phyloP scores from a whole-genome alignment of 2,329 filamentous ascomycete genomes.

The Phialophora tarda region DNA sequence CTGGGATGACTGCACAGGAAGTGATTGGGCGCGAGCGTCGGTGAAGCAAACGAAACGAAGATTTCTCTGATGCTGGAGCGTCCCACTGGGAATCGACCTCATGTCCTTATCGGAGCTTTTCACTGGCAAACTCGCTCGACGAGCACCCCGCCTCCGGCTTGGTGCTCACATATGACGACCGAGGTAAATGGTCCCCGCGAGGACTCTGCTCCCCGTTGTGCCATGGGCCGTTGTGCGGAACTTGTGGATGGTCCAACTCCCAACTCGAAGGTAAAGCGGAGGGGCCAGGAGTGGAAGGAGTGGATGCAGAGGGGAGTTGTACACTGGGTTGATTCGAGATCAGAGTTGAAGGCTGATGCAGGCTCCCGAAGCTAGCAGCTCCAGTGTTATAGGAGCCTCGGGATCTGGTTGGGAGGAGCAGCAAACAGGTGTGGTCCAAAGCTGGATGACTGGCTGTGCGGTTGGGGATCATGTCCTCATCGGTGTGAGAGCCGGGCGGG shows the following conservation, averaged over 20 bases:
- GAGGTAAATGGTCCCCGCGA: constrained; percentile 8
- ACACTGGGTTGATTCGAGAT: constrained; percentile 11
- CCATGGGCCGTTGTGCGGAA: constrained; percentile 11
- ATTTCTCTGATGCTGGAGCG: constrained; percentile 10
- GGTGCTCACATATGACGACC: neutral
- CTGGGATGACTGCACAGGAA: constrained; percentile 7
- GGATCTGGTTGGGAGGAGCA: constrained; percentile 7
- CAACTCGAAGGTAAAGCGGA: constrained; percentile 8
- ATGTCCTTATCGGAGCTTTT: constrained; percentile 27
- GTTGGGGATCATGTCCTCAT: constrained; percentile 22
- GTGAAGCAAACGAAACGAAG: constrained; percentile 6
- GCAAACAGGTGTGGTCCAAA: constrained; percentile 10
- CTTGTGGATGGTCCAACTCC: constrained; percentile 17
- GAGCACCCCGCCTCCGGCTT: constrained; percentile 21
- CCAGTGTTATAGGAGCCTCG: constrained; percentile 12
- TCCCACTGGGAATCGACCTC: constrained; percentile 17
- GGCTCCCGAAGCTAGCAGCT: constrained; percentile 3
- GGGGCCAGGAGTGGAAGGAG: constrained; percentile 7
- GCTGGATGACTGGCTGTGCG: constrained; percentile 16
- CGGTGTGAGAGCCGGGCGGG: constrained; percentile 11
- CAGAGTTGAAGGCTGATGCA: constrained; percentile 16
- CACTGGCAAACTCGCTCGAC: constrained; percentile 15
- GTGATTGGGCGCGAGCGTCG: constrained; percentile 17
- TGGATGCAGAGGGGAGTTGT: constrained; percentile 8
- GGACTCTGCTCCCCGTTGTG: neutral